These are phyloP conservation scores for Crithidia thermophila DNA, from an alignment of 208 protist genomes.

Conservation along the genomic window DNA sequence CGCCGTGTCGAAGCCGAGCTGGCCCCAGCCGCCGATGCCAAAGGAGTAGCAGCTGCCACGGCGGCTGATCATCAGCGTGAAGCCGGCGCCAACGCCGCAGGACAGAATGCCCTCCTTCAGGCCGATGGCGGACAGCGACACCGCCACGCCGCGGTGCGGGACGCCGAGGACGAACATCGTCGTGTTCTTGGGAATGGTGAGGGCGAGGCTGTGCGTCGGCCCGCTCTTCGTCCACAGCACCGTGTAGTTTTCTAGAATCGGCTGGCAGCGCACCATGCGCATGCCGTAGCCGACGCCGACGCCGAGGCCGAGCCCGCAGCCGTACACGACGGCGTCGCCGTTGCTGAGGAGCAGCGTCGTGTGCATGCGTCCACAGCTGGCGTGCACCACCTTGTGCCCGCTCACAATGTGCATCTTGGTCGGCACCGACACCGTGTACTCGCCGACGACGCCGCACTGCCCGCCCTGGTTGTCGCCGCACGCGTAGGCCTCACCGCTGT, in stretches of 20 bases:
- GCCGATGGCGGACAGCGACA: constrained; percentile 36
- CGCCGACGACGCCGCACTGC: constrained; percentile 75
- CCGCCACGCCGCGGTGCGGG: constrained; percentile 59
- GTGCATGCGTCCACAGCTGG: constrained; percentile 70
- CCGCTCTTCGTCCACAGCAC: constrained; percentile 55
- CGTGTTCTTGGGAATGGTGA: constrained; percentile 65
- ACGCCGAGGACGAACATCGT: constrained; percentile 67
- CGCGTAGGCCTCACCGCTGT: constrained; percentile 52
- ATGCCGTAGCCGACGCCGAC: constrained; percentile 68
- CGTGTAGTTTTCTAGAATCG: constrained; percentile 71
- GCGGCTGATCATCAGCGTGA: constrained; percentile 75
- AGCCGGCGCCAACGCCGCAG: constrained; percentile 68
- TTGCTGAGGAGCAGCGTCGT: constrained; percentile 65
- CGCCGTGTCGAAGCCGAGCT: constrained; percentile 65
- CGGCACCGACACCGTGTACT: constrained; percentile 44
- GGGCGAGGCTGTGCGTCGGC: constrained; percentile 62
- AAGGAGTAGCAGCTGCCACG: constrained; percentile 70
- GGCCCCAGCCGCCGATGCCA: constrained; percentile 79
- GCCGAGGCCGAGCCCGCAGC: constrained; percentile 68
- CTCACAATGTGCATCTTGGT: constrained; percentile 44
- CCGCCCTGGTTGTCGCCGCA: constrained; percentile 82
- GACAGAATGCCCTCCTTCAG: constrained; percentile 75
- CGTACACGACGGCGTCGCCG: constrained; percentile 73
- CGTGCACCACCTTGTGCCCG: constrained; percentile 51
- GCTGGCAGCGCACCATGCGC: constrained; percentile 62